Base-by-base conservation (phyloP, 2,329 filamentous ascomycete genomes). In the Sporothrix variecibatus region DNA sequence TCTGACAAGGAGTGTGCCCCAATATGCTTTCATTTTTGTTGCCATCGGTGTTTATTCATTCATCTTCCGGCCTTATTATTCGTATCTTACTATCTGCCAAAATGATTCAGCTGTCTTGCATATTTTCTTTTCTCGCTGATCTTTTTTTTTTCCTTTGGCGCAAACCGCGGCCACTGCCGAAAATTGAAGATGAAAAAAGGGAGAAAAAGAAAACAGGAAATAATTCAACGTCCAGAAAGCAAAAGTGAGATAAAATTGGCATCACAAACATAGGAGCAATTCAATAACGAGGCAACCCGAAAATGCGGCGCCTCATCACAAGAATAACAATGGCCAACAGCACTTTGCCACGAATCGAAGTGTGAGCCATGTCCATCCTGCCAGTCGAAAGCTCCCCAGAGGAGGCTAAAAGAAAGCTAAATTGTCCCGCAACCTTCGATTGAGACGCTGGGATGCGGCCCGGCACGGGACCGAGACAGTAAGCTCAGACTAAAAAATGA, bases 381-480 rank as follows among this genome's bases (percentile, higher is more conserved):
- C 43, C 43, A 17, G 43, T 5, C 43, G 11, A 49, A 15, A 49
- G 43, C 20, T 20, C 12, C 1, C 15, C 12, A 49, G 12, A 49
- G 43, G 20, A 62, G 31, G 58, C 31, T 40, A 62, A 62, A 4
- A 49, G 8, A 6, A n/a, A 20, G 56, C 56, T 62, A 34, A 58
- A 20, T 15, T 65, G 9, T 67, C 62, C 38, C 38, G 62, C 51
- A 11, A 12, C 38, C 38, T 4, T 43, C 62, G 38, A 65, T 65
- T 65, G 62, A 46, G 62, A 46, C 62, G 43, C 15, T 67, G 62
- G 62, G 62, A 51, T 68, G 65, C 65, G 65, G 65, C 65, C 64
- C 65, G 65, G 65, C 65, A 68, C 65, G 65, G 65, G 65, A 68
- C 65, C 65, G 65, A 68, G 49, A 51, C 40, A n/a, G 64, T 31